Percentiles rank a stretch among this genome's conserved stretches.
Evolutionary conservation across 371 early-diverging fungal genomes (phyloP).

Genomic region (Syncephalastrum contaminatum): DNA sequence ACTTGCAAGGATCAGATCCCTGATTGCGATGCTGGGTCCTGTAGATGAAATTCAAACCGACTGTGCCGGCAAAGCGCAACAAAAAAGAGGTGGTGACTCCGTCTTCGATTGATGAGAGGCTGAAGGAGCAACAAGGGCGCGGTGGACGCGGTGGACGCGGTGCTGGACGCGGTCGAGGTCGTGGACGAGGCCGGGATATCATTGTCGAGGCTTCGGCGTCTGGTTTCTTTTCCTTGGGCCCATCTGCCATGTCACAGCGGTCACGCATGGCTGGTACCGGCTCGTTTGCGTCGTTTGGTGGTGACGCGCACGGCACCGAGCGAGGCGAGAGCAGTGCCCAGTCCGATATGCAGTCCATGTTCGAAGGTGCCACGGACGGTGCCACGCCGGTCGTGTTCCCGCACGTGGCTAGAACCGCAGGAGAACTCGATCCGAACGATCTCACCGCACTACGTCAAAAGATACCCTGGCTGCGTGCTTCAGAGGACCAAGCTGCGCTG

Average conservation of each 20-base stretch:
- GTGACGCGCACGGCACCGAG: slow-evolving; percentile 22
- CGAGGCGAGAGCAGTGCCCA: slow-evolving; percentile 25
- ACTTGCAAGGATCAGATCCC: not conserved
- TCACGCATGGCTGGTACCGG: slow-evolving; percentile 25
- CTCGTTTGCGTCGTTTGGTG: slow-evolving; percentile 34
- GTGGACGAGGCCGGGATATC: slow-evolving; percentile 28
- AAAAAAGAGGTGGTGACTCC: slow-evolving; percentile 55
- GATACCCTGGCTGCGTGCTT: slow-evolving; percentile 34
- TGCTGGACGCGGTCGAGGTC: slow-evolving; percentile 35
- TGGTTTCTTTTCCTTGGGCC: slow-evolving; percentile 70
- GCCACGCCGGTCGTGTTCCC: slow-evolving; percentile 38
- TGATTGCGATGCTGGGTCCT: not conserved
- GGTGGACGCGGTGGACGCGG: slow-evolving; percentile 38
- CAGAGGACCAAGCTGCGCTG: slow-evolving; percentile 10
- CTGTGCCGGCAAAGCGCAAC: slow-evolving; percentile 59
- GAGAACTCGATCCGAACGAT: slow-evolving; percentile 44
- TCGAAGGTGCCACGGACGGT: slow-evolving; percentile 17
- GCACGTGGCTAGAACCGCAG: slow-evolving; percentile 32
- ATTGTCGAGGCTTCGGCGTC: slow-evolving; percentile 52
- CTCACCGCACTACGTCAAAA: slow-evolving; percentile 19
- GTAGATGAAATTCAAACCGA: slow-evolving; percentile 68
- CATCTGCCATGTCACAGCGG: slow-evolving; percentile 41
- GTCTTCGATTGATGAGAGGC: slow-evolving; percentile 40
- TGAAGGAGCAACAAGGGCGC: slow-evolving; percentile 26
- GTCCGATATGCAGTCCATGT: slow-evolving; percentile 34